Conservation (phyloP, 2,329 filamentous ascomycete genomes). For the Fusarium citri region DNA sequence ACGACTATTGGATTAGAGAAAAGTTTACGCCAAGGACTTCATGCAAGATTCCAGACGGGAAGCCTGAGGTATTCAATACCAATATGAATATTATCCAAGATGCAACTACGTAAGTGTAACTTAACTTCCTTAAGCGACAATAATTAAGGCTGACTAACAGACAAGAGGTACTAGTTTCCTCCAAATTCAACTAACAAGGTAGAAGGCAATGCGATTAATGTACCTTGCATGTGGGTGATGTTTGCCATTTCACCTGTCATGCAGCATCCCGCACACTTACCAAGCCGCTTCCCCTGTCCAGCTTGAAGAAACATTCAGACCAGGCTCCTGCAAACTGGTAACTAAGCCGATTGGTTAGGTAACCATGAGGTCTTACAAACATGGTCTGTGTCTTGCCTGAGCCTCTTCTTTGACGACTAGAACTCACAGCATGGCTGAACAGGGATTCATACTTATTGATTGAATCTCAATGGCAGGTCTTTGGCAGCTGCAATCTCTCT, state of each 20-base stretch:
- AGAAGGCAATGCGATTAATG: no score
- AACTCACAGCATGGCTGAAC: neutral
- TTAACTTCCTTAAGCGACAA: no score
- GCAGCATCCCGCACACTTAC: neutral
- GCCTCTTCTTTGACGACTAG: neutral
- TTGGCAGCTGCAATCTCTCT: neutral
- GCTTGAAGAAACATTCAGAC: neutral
- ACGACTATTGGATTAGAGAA: no score
- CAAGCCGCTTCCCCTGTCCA: neutral
- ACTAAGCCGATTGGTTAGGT: neutral
- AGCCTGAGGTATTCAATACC: no score
- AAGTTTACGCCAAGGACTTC: no score
- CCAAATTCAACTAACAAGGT: no score
- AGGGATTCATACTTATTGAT: neutral
- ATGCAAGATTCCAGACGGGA: no score
- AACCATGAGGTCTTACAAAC: neutral
- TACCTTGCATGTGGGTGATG: neutral
- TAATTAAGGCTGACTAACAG: no score
- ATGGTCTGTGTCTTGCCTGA: neutral
- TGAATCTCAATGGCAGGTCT: neutral
- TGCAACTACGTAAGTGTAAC: no score
- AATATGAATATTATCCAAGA: no score
- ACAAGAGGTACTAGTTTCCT: no score
- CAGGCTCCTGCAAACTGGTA: neutral
- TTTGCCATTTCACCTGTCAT: neutral